Evolutionary conservation across 306 rosid genomes (phyloP).

Genomic region (Lathyrus sativus): DNA sequence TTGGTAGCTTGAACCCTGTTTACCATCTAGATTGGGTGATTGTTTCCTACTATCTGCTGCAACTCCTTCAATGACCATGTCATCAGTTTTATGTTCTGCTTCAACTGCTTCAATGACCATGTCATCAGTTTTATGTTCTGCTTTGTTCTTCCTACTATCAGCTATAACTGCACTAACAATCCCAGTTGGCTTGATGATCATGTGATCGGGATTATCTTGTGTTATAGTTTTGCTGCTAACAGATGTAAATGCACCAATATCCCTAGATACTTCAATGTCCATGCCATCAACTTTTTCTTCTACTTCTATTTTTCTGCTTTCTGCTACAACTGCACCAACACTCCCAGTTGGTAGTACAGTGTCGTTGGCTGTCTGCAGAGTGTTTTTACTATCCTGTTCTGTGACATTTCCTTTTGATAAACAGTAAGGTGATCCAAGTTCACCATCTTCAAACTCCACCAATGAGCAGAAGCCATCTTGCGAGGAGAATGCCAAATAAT

Average conservation of each 20-base stretch:
- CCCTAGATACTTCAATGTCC: conserved; percentile 13
- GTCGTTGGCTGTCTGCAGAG: too few species aligned
- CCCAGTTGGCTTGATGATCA: conserved; percentile 34
- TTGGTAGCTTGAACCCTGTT: too few species aligned
- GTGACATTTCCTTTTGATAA: too few species aligned
- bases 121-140: not conserved
- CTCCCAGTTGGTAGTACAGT: conserved; percentile 31
- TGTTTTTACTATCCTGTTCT: too few species aligned
- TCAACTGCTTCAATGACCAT: too few species aligned
- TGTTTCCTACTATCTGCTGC: conserved; percentile 22
- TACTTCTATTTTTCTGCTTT: conserved; percentile 35
- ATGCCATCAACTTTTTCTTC: conserved; percentile 36
- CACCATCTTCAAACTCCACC: too few species aligned
- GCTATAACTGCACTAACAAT: conserved; percentile 18
- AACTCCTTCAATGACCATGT: too few species aligned
- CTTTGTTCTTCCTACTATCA: conserved; percentile 21
- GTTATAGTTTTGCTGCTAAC: conserved; percentile 30
- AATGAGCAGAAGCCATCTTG: too few species aligned
- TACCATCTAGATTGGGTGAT: not conserved
- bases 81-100: too few species aligned
- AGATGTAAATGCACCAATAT: conserved; percentile 7
- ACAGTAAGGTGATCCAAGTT: too few species aligned
- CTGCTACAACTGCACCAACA: conserved; percentile 22
- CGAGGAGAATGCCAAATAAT: too few species aligned
- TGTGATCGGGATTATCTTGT: conserved; percentile 33